Base-by-base conservation (phyloP, 164 flowering plant species). In the Amborella trichopoda region DNA sequence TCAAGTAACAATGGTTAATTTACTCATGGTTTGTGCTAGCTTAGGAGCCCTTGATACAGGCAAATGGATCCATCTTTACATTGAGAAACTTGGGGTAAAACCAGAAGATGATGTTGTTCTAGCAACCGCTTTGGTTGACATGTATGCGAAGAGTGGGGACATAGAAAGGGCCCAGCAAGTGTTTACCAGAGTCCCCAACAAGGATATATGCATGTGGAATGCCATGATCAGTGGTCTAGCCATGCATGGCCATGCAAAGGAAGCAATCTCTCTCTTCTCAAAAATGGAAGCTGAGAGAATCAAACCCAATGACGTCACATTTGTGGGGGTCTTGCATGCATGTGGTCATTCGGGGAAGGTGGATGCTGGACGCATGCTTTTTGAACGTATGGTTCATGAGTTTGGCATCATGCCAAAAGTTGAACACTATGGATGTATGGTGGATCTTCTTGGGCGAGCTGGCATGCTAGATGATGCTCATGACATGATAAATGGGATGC, bases 361-460 rank as follows among this genome's bases (percentile, higher is more conserved):
- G 23, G 46, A 45, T 16, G 76, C 69, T 44, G 81, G 86, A 21
- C 59, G 48, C 49, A 46, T 21, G 44, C n/a, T 58, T 53, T 79
- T 73, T 26, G 18, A 42, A 24, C 51, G 44, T 58, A 73, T 76
- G 80, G 54, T 54, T 13, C 24, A 55, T 13, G 49, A 52, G 28
- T 64, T 47, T 44, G 61, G 61, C 22, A 33, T 74, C 65, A 61
- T 33, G 8, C 80, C 76, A 6, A 63, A 60, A 30, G 59, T 79
- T 26, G 78, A 73, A 66, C 85, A 75, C 49, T 76, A 73, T 34
- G 85, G 81, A 26, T 78, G 85, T 40, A 63, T 75, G 70, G 81
- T 75, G 24, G 79, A 78, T 67, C 70, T 75, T 49, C 67, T 78
- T 5, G 81, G 79, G 21, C 71, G 80, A 59, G 80, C 80, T 13